Evolutionary conservation across 2,329 filamentous ascomycete species (phyloP), one percentile per base, ranked within the genome.

Genomic region (Pseudogymnoascus pannorum): DNA sequence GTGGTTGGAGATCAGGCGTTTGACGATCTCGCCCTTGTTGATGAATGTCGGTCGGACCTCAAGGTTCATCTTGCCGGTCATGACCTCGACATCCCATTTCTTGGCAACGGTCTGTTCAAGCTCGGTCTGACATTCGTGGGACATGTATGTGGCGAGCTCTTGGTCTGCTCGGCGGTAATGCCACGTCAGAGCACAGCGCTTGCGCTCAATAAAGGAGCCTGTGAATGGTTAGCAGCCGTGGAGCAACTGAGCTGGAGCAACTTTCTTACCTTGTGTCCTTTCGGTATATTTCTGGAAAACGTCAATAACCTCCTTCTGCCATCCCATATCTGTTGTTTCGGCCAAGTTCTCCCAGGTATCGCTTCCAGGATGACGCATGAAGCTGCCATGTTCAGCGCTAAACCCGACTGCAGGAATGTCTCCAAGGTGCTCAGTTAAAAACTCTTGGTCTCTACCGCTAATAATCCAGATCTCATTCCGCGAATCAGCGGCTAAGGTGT

Each of bases 401-500:
- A 99, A 88, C n/a, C 94, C 94, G 11, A 99, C 79, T 71, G 89
- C 86, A 1, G 85, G 74, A 66, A 97, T 96, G 75, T 96, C 88
- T n/a, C 93, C 94, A 73, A 97, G 86, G 78, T 93, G 92, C 67
- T 95, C 87, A 66, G 89, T 86, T 63, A 99, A 77, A 76, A 99
- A 99, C 6, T 88, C 87, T 71, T 96, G 92, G 70, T 97, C 93
- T 66, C 94, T 87, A 9, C 94, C 94, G 60, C 91, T 96, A 70
- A 99, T 97, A 72, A 99, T 96, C 94, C 94, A 99, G n/a, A 99
- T 92, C 1, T 86, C 82, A 70, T 97, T 99, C 61, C 81, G 80
- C 14, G 88, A 85, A 71, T 97, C 91, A 0, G 88, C 81, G 0
- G 92, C 89, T 42, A 99, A 80, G 9, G 83, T 82, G 72, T 88